Conservation (phyloP, 2,329 filamentous ascomycete species). For the Ramichloridium luteum region DNA sequence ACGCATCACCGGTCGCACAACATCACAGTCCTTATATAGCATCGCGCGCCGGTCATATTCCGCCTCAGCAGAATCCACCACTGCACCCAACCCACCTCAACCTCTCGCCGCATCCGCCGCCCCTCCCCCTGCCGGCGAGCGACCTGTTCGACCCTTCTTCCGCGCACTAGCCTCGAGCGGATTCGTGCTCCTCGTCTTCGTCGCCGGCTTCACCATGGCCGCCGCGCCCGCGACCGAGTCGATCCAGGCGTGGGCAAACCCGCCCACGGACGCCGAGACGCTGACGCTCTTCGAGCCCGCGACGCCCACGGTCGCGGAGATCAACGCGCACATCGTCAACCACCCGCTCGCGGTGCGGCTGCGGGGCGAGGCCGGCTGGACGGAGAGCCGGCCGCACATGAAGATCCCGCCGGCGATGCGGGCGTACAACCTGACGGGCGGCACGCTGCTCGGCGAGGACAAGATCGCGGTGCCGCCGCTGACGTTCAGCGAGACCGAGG, state of each 20-base stretch:
- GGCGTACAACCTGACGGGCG: constrained; percentile 66
- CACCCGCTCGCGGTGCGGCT: constrained; percentile 64
- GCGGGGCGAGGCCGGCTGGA: constrained; percentile 52
- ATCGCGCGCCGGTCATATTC: too few species aligned
- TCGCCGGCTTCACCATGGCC: constrained; percentile 46
- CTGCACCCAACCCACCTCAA: too few species aligned
- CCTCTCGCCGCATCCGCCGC: constrained; percentile 1
- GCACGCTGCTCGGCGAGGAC: constrained; percentile 61
- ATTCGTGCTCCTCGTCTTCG: constrained; percentile 37
- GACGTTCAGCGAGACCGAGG: constrained; percentile 53
- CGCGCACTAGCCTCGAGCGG: constrained; percentile 29
- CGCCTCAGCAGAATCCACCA: too few species aligned
- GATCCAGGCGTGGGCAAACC: constrained; percentile 38
- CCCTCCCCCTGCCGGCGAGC: constrained; percentile 2
- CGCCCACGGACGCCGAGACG: constrained; percentile 60
- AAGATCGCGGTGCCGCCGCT: constrained; percentile 72
- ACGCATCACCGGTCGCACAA: too few species aligned
- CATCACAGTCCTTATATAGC: too few species aligned
- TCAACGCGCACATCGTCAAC: constrained; percentile 61
- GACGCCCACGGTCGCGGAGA: constrained; percentile 39
- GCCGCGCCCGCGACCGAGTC: constrained; percentile 40
- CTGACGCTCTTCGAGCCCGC: constrained; percentile 50
- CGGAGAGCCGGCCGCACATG: constrained; percentile 72
- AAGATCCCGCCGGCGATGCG: constrained; percentile 65
- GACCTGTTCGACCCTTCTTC: constrained; percentile 4